A percentile compares a stretch with the other conserved stretches of the same genome.
These are phyloP conservation scores for Hemileccinum impolitum DNA, from an alignment of 768 basidiomycete genomes.

Conservation along the genomic window DNA sequence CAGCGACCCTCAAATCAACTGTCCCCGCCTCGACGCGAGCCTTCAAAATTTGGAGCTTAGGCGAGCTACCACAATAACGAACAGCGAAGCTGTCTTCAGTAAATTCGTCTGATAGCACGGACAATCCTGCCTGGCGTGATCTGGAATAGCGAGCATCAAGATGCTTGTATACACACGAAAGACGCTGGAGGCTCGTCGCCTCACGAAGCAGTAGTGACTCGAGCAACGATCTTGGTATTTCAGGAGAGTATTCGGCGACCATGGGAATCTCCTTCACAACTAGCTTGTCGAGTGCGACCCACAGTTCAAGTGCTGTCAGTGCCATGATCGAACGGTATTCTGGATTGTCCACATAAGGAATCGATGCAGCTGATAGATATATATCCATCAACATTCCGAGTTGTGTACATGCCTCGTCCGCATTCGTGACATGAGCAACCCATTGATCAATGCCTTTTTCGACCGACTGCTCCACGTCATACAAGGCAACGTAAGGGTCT, in stretches of 20 bases:
- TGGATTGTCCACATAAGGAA: not conserved
- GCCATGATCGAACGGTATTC: slow-evolving; percentile 34
- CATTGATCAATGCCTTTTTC: slow-evolving; percentile 31
- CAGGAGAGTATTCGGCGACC: slow-evolving; percentile 24
- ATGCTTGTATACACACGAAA: slow-evolving; percentile 27
- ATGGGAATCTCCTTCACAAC: not conserved
- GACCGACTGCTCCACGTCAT: slow-evolving; percentile 36
- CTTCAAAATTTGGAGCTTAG: slow-evolving; percentile 20
- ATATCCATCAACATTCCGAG: slow-evolving; percentile 20
- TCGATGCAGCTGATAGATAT: slow-evolving; percentile 12
- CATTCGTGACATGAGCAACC: slow-evolving; percentile 14
- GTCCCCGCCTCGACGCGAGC: slow-evolving; percentile 22
- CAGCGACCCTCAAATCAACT: not conserved
- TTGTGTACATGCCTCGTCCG: slow-evolving; percentile 8
- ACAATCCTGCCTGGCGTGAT: slow-evolving; percentile 13
- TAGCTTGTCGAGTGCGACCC: slow-evolving; percentile 27
- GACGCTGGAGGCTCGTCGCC: slow-evolving; percentile 24
- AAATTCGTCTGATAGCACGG: slow-evolving; percentile 31
- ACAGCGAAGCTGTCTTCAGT: slow-evolving; percentile 2
- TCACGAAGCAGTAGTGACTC: slow-evolving; percentile 27
- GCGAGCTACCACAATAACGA: slow-evolving; percentile 22
- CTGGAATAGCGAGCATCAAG: slow-evolving; percentile 26
- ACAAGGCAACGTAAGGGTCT: slow-evolving; percentile 19
- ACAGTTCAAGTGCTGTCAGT: slow-evolving; percentile 35
- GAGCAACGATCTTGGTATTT: slow-evolving; percentile 19